Evolutionary conservation across 805 yeast species (phyloP).

Genomic region (Lachancea meyersii): DNA sequence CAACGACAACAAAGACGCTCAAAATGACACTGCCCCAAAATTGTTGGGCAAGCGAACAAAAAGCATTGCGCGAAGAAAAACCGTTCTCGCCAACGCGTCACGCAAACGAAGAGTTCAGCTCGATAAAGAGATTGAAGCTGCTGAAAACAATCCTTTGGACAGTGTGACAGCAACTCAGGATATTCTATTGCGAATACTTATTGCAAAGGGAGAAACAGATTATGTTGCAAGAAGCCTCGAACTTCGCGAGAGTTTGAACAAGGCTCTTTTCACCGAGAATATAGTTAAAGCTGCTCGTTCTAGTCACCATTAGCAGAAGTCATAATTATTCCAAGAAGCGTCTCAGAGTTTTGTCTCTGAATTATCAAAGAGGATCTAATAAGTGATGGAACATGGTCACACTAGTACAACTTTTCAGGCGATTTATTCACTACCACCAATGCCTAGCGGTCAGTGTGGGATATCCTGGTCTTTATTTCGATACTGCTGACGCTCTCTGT

Average conservation of each 20-base stretch:
- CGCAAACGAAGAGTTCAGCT: slow-evolving; percentile 44
- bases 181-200: slow-evolving; percentile 61
- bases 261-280: slow-evolving; percentile 31
- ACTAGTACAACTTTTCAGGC: too few relatives aligned
- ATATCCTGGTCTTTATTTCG: too few relatives aligned
- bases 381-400: too few relatives aligned
- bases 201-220: slow-evolving; percentile 56
- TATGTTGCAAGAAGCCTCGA: slow-evolving; percentile 55
- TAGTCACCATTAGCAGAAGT: neutral
- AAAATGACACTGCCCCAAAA: slow-evolving; percentile 2
- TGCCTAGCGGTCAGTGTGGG: too few relatives aligned
- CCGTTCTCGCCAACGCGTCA: slow-evolving; percentile 69
- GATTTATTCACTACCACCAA: too few relatives aligned
- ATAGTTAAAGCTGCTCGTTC: slow-evolving; percentile 18
- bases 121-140: slow-evolving; percentile 41
- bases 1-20: slow-evolving; percentile 33
- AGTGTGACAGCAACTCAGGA: slow-evolving; percentile 48
- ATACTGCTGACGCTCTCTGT: too few relatives aligned
- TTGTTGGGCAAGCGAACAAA: slow-evolving; percentile 31
- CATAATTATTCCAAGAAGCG: neutral
- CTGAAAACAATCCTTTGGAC: slow-evolving; percentile 39
- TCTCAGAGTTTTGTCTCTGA: too few relatives aligned
- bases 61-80: slow-evolving; percentile 54
- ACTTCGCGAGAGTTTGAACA: slow-evolving; percentile 47
- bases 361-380: too few relatives aligned